Base-by-base conservation (phyloP, 495 filamentous ascomycete species). In the Collariella sp. region DNA sequence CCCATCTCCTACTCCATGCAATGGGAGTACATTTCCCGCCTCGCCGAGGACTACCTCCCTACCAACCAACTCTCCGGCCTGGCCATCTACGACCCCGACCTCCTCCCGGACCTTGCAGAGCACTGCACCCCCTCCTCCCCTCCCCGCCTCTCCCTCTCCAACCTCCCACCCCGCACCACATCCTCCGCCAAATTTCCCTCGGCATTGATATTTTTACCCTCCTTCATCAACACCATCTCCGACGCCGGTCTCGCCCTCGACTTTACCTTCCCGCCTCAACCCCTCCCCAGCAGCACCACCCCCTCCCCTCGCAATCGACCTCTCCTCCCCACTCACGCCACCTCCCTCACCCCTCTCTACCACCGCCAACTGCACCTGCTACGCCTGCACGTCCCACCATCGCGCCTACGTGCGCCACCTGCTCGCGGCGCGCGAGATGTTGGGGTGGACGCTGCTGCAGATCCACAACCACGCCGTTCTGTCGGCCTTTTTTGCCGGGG, bases 371-470 rank as follows among this genome's bases (percentile, higher is more conserved):
- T 98, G 93, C 69, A 56, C 69, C 18, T 98, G 93, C 76, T 93
- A 95, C 65, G 71, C 90, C 18, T 98, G 93, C 74, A 80, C 72
- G 1, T 77, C 78, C 12, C 94, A 98, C 67, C 89, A 95, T 68
- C 73, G 82, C 6, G 91, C 94, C 1, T 97, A 85, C 69, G 58
- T 97, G 31, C 84, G 89, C 54, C 94, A 98, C 64, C 78, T 98
- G 5, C 77, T 98, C 4, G 67, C 74, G 15, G 88, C 93, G 0
- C 91, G 89, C 59, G 93, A 98, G 67, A 96, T 98, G 94, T 82
- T 95, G 2, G 91, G 82, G 22, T 98, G 93, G 93, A 86, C 87
- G 2, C 76, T 98, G 13, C 72, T 98, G 23, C 91, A 96, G 66
- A 76, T 95, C 12, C 93, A 98, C 70, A 98, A 98, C 65, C 79